Percentiles rank a stretch among this genome's conserved stretches.
These are phyloP conservation scores for Cinchona pubescens DNA, from an alignment of 257 asterid species.

Conservation along the genomic window DNA sequence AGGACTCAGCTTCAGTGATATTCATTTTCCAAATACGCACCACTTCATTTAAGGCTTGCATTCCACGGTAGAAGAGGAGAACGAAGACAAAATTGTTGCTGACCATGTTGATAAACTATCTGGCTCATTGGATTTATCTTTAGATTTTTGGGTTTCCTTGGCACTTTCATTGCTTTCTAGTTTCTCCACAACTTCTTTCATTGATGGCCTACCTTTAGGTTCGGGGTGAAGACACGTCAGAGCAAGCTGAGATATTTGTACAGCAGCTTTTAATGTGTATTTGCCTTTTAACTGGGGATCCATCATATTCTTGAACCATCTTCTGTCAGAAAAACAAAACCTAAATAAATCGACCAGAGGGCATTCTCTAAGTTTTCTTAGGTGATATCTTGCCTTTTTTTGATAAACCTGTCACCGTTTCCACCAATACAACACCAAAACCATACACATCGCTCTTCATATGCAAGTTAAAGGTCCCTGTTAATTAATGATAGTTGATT, in stretches of 20 bases:
- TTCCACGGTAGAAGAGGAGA: conserved; percentile 41
- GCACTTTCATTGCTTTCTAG: conserved; percentile 33
- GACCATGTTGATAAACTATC: conserved; percentile 12
- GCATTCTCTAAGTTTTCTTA: too few species aligned
- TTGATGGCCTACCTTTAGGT: conserved; percentile 55
- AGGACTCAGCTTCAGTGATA: too few species aligned
- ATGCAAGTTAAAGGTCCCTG: conserved; percentile 16
- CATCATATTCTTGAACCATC: conserved; percentile 46
- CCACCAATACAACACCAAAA: conserved; percentile 64
- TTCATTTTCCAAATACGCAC: too few species aligned
- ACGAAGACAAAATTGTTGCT: conserved; percentile 37
- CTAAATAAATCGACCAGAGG: conserved; percentile 56
- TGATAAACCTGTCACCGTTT: conserved; percentile 59
- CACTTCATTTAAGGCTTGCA: conserved; percentile 8
- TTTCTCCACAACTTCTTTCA: conserved; percentile 55
- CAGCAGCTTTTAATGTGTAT: conserved; percentile 55
- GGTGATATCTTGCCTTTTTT: conserved; percentile 46
- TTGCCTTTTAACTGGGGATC: conserved; percentile 53
- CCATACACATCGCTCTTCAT: conserved; percentile 68
- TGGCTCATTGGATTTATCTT: conserved; percentile 27
- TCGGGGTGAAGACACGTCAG: conserved; percentile 45
- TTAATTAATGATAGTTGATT: too few species aligned
- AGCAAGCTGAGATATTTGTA: conserved; percentile 51
- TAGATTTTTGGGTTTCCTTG: conserved; percentile 39
- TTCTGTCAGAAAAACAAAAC: conserved; percentile 42